Conservation (phyloP, 1,139 yeast species). For the Hyphopichia khmerensis region DNA sequence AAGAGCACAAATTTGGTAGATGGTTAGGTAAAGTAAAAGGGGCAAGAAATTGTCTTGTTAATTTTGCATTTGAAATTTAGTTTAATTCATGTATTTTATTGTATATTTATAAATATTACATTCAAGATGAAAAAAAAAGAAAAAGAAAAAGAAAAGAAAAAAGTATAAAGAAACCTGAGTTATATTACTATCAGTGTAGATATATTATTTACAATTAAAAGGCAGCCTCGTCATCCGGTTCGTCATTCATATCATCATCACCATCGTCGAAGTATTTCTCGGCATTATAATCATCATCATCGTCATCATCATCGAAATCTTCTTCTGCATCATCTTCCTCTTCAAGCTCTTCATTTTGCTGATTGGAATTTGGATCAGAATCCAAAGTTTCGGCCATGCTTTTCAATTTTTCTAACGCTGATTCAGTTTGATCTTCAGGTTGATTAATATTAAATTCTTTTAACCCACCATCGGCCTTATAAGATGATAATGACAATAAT, state of each 20-base stretch:
- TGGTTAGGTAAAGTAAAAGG: constrained; percentile 54
- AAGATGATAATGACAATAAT: constrained; percentile 50
- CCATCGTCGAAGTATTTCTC: constrained; percentile 64
- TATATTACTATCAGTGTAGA: not conserved
- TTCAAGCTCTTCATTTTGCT: constrained; percentile 36
- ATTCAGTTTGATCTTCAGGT: constrained; percentile 32
- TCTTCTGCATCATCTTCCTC: constrained; percentile 54
- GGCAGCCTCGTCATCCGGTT: constrained; percentile 82
- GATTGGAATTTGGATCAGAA: constrained; percentile 22
- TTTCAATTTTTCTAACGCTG: constrained; percentile 58
- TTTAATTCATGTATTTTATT: not conserved
- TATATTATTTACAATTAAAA: constrained; percentile 32
- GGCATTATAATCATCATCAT: constrained; percentile 62
- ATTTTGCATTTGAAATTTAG: constrained; percentile 16
- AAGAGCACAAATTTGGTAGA: constrained; percentile 87
- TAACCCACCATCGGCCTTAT: constrained; percentile 48
- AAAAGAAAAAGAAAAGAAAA: not conserved
- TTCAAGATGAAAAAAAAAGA: not conserved
- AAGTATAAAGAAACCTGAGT: not conserved
- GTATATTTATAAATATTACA: not conserved
- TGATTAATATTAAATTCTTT: constrained; percentile 32
- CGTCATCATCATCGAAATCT: constrained; percentile 59
- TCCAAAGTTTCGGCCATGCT: constrained; percentile 61
- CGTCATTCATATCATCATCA: constrained; percentile 75
- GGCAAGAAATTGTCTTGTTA: constrained; percentile 44